A percentile compares a stretch with the other conserved stretches of the same genome.
Evolutionary conservation across 768 basidiomycete species (phyloP).

Genomic region (Lactarius sanguifluus): DNA sequence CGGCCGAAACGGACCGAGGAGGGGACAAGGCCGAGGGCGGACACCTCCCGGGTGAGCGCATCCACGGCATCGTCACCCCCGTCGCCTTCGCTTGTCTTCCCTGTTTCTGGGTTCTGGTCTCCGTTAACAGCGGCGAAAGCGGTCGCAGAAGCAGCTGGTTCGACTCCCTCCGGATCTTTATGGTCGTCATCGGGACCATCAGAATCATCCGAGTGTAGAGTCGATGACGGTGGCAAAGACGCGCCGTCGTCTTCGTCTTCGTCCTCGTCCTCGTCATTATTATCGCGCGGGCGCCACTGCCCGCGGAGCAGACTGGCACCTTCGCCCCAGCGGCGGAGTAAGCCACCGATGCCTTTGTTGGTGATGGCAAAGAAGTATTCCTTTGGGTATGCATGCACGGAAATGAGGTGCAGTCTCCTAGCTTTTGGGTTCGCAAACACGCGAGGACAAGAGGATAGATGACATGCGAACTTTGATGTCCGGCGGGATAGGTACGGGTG

Average conservation of each 20-base stretch:
- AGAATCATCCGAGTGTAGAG: conserved; percentile 36
- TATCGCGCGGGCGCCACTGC: conserved; percentile 60
- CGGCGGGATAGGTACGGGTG: conserved; percentile 21
- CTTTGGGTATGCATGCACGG: conserved; percentile 80
- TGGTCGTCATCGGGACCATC: conserved; percentile 31
- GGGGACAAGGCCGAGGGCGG: conserved; percentile 60
- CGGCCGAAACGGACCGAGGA: conserved; percentile 70
- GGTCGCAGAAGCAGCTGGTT: neutral
- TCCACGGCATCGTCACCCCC: conserved; percentile 37
- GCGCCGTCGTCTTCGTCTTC: neutral
- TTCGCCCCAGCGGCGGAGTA: conserved; percentile 78
- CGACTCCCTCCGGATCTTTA: conserved; percentile 14
- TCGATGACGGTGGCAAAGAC: conserved; percentile 56
- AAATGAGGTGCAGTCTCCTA: conserved; percentile 78
- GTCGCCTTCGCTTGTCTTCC: neutral
- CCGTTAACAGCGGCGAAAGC: neutral
- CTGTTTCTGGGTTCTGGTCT: neutral
- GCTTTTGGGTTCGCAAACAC: conserved; percentile 71
- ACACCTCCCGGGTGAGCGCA: conserved; percentile 48
- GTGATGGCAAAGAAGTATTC: conserved; percentile 91
- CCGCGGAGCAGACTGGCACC: conserved; percentile 77
- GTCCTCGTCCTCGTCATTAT: conserved; percentile 28
- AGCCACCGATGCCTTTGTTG: conserved; percentile 84
- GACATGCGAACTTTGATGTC: conserved; percentile 69
- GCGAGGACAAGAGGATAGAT: conserved; percentile 57